These are phyloP conservation scores for Byssochlamys sp. DNA, from an alignment of 2,329 filamentous ascomycete genomes.

Conservation along the genomic window DNA sequence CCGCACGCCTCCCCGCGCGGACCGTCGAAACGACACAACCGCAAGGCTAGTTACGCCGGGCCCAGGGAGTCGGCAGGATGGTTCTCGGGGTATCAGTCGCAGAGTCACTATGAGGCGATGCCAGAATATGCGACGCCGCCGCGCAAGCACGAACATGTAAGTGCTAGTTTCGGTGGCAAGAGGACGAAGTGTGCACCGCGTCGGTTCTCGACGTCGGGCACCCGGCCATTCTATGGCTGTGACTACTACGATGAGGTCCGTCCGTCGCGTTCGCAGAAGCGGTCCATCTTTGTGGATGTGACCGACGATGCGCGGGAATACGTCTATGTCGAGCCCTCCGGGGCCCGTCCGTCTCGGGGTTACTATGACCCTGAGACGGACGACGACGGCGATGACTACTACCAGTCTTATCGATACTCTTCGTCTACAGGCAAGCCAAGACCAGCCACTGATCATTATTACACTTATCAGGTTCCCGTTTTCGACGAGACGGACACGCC, in stretches of 20 bases:
- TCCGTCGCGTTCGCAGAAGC: conserved; percentile 35
- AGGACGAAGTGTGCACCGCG: conserved; percentile 23
- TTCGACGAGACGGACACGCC: conserved; percentile 45
- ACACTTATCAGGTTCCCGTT: conserved; percentile 47
- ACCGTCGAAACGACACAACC: conserved; percentile 42
- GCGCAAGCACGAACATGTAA: conserved; percentile 56
- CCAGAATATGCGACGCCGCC: conserved; percentile 44
- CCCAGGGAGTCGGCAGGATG: conserved; percentile 32
- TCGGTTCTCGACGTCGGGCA: conserved; percentile 40
- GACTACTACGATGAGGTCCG: conserved; percentile 21
- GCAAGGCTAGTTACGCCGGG: conserved; percentile 48
- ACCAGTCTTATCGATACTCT: conserved; percentile 15
- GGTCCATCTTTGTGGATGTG: conserved; percentile 49
- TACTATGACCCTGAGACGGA: conserved; percentile 10
- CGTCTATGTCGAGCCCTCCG: conserved; percentile 35
- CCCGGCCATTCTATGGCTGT: conserved; percentile 18
- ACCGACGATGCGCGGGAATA: conserved; percentile 45
- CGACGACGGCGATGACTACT: conserved; percentile 14
- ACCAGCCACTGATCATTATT: conserved; percentile 42
- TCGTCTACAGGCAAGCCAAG: conserved; percentile 32
- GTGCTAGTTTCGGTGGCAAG: conserved; percentile 44
- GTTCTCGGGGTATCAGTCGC: conserved; percentile 38
- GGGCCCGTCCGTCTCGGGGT: conserved; percentile 27
- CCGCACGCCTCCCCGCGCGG: conserved; percentile 38
- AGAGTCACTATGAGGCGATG: conserved; percentile 38